Evolutionary conservation across 345 rosid genomes (phyloP).

Genomic region (sweet orange (Citrus sinensis)): DVS_A1.0 CM039165.1:36233501-36234000

Average conservation of each 20-base stretch:
- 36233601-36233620: slow-evolving; percentile 13
- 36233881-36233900: slow-evolving; percentile 49
- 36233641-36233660: slow-evolving; percentile 9
- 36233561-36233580: too few species aligned
- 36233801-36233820: slow-evolving; percentile 42
- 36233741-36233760: neutral
- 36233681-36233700: slow-evolving; percentile 30
- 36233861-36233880: slow-evolving; percentile 21
- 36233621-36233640: slow-evolving; percentile 15
- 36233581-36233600: neutral
- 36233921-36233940: slow-evolving; percentile 38
- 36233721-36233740: slow-evolving; percentile 22
- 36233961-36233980: slow-evolving; percentile 7
- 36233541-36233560: too few species aligned
- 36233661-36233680: slow-evolving; percentile 22
- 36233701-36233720: slow-evolving; percentile 37
- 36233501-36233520: neutral
- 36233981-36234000: neutral
- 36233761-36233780: slow-evolving; percentile 6
- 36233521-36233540: too few species aligned
- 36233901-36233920: slow-evolving; percentile 27
- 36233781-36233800: slow-evolving; percentile 18
- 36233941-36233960: slow-evolving; percentile 36
- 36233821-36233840: neutral
- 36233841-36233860: neutral